Evolutionary conservation across 1,139 yeast species (phyloP), one percentile per base, ranked within the genome.

Genomic region (Candida sanyaensis): DNA sequence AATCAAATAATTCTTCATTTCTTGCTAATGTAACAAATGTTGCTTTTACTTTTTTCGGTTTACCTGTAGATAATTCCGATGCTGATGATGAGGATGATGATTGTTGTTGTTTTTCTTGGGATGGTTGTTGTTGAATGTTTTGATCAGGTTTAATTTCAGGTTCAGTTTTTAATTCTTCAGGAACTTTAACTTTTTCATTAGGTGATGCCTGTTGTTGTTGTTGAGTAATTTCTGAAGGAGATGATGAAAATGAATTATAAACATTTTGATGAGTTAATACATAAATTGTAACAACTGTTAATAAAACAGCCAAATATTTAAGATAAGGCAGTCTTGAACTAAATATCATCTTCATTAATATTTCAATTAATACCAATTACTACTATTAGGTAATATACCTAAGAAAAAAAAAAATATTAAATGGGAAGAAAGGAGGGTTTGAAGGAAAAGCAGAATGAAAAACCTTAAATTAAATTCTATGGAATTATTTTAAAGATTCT

Each of bases 11-110:
- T 57, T 91, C 97, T 5, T 78, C 67, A 60, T 91, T 90, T 50
- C 96, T 70, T 0, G 96, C 90, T 47, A 91, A 68, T 57, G 90
- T 84, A n/a, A 91, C 89, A 55, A 91, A 78, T 1, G 92, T 86
- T 0, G 96, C 97, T 61, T 86, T 88, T 28, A 86, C 88, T 44
- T 7, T 27, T 8, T 27, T 24, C 13, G 34, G 31, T 30, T 12
- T 27, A 31, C 13, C 39, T 21, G 21, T 5, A 8, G 32, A 7
- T 10, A n/a, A 11, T 5, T 44, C 37, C 11, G 26, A 17, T 26
- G 33, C 30, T 12, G 36, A 24, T 6, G 26, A 10, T 17, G 40
- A 21, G 26, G 42, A n/a, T 34, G 28, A 17, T 40, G n/a, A 13
- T 30, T 23, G 23, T 23, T 33, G n/a, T 7, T 11, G 24, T 29